Evolutionary conservation across 805 yeast genomes (phyloP).

Genomic region (Cyberlindnera xishuangbannaensis): DNA sequence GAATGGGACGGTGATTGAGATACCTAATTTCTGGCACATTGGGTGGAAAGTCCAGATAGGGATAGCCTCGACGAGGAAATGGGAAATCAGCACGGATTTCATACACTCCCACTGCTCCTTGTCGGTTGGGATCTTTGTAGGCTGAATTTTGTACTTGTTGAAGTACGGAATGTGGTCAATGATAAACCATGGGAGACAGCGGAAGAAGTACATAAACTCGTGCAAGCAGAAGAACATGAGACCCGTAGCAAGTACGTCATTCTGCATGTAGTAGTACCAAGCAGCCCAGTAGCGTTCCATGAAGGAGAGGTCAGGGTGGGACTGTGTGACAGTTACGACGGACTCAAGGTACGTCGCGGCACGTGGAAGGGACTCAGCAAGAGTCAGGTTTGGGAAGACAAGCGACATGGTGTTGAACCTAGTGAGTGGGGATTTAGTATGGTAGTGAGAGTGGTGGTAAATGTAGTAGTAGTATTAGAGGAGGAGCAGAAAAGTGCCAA

Average conservation of each 20-base stretch:
- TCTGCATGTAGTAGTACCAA: slow-evolving; percentile 78
- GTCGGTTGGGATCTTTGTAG: slow-evolving; percentile 69
- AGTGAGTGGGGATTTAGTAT: background rate
- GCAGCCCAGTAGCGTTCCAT: slow-evolving; percentile 82
- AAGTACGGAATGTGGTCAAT: slow-evolving; percentile 83
- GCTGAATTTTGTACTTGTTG: slow-evolving; percentile 84
- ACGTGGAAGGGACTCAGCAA: slow-evolving; percentile 12
- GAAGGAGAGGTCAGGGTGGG: slow-evolving; percentile 13
- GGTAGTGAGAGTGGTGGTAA: background rate
- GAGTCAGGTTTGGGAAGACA: slow-evolving; percentile 16
- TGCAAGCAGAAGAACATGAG: slow-evolving; percentile 74
- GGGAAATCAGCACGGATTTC: slow-evolving; percentile 77
- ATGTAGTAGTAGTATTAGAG: no score
- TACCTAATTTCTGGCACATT: slow-evolving; percentile 74
- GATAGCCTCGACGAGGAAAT: slow-evolving; percentile 87
- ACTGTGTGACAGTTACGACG: slow-evolving; percentile 7
- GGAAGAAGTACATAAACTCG: slow-evolving; percentile 85
- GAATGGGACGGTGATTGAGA: slow-evolving; percentile 77
- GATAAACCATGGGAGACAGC: slow-evolving; percentile 89
- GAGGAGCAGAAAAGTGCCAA: no score
- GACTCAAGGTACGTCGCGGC: slow-evolving; percentile 14
- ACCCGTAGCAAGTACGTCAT: slow-evolving; percentile 92
- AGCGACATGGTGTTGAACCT: slow-evolving; percentile 13
- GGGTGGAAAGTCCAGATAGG: slow-evolving; percentile 99
- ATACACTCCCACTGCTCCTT: slow-evolving; percentile 92